These are phyloP conservation scores for Penicillium mononematosum DNA, from an alignment of 495 filamentous ascomycete genomes.

Conservation along the genomic window DNA sequence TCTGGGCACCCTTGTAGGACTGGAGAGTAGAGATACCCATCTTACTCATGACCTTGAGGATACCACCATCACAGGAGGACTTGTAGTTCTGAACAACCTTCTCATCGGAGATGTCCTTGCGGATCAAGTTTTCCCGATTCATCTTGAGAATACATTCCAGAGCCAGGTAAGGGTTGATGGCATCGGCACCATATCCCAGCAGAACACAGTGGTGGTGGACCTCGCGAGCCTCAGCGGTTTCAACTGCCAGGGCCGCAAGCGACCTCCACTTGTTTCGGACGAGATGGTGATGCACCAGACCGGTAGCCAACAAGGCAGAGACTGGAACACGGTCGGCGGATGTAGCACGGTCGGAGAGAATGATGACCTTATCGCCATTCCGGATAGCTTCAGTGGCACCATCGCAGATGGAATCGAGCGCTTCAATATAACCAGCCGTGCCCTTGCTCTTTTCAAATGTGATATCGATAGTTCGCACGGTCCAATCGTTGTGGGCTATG, in stretches of 20 bases:
- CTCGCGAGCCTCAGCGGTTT: constrained; percentile 96
- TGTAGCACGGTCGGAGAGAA: constrained; percentile 88
- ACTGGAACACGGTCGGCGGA: constrained; percentile 81
- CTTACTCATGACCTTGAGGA: constrained; percentile 99
- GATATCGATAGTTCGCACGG: constrained; percentile 90
- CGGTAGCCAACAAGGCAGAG: constrained; percentile 85
- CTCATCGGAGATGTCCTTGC: constrained; percentile 82
- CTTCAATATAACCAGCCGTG: constrained; percentile 80
- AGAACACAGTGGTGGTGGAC: constrained; percentile 99
- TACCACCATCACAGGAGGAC: constrained; percentile 95
- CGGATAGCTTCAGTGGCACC: constrained; percentile 83
- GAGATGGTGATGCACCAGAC: constrained; percentile 95
- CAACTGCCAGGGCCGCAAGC: constrained; percentile 81
- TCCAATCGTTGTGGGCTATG: constrained; percentile 75
- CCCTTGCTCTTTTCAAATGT: constrained; percentile 92
- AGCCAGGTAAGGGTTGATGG: constrained; percentile 94
- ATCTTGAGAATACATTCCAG: constrained; percentile 99
- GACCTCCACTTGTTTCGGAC: constrained; percentile 97
- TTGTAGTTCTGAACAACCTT: constrained; percentile 95
- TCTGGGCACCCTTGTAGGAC: constrained; percentile 99
- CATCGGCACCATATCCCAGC: constrained; percentile 93
- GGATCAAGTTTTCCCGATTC: constrained; percentile 91
- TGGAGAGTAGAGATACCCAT: constrained; percentile 99
- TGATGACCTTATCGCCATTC: constrained; percentile 79
- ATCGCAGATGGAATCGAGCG: constrained; percentile 86